Evolutionary conservation across 192 early-diverging fungal species (phyloP), one percentile per base, ranked within the genome.

Genomic region (Powellomyces hirtus): DNA sequence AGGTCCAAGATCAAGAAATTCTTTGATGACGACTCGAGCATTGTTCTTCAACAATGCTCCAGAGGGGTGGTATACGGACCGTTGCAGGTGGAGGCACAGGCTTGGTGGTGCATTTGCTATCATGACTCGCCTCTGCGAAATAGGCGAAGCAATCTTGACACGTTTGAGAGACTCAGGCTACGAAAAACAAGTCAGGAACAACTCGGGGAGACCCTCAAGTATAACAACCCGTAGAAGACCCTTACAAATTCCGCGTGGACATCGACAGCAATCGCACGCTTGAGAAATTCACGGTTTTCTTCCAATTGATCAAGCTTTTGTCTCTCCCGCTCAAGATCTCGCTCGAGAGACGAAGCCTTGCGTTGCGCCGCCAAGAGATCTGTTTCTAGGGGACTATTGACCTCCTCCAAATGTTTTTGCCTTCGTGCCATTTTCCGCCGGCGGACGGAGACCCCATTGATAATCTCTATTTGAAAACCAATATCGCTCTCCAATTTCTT

Each of bases 31-130:
- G 4, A 98, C 89, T 27, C 75, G 80, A 35, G 88, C 85, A 7
- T 89, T 78, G 73, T 95, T 96, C 76, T 96, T 98, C 49, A 84
- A 69, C n/a, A 71, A 72, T 64, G 78, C 80, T 20, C 85, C 90
- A 51, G 77, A 87, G 5, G 91, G 84, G 57, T 86, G 64, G 71
- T 80, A 93, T 36, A 95, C 83, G 5, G 90, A 91, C 27, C 94
- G 87, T 46, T 93, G 91, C 52, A 98, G 83, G 59, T 96, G 94
- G 33, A 96, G 80, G 59, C 87, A 89, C 11, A 98, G 86, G 33
- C 89, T 79, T 31, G 78, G 81, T 3, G 95, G 95, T 1, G 93
- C 83, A 30, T 89, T 88, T 6, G 92, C 95, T 75, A 98, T 86
- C 84, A 93, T 88, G 13, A 88, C 89, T 60, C 93, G 91, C 63